Conservation (phyloP, 306 rosid species). For the Prinsepia uniflora region DNA sequence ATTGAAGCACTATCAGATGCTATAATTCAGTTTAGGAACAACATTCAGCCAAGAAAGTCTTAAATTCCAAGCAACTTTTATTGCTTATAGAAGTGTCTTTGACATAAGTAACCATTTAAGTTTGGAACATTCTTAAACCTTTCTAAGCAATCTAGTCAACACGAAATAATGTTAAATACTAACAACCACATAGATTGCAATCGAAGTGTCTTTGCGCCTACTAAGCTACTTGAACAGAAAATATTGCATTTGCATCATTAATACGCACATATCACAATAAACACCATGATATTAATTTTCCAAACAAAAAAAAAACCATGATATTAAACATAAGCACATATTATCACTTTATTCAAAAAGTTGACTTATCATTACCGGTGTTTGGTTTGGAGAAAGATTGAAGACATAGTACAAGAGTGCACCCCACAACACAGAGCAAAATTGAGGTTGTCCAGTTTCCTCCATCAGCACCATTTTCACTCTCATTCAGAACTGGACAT, state of each 20-base stretch:
- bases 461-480: conserved; percentile 42
- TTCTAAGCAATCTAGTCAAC: neutral
- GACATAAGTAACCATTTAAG: neutral
- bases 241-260: neutral
- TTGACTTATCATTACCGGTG: conserved; percentile 56
- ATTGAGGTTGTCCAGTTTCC: conserved; percentile 82
- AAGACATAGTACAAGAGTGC: conserved; percentile 65
- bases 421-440: conserved; percentile 67
- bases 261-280: neutral
- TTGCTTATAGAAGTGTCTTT: neutral
- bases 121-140: neutral
- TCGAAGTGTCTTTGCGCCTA: neutral
- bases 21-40: neutral
- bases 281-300: neutral
- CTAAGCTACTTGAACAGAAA: neutral
- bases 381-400: conserved; percentile 76
- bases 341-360: neutral
- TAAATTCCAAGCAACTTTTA: too few species aligned
- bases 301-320: neutral
- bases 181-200: neutral
- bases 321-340: neutral
- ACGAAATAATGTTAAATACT: neutral
- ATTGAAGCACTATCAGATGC: neutral
- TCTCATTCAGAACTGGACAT: conserved; percentile 36
- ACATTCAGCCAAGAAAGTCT: neutral